Percentiles rank a stretch among this genome's conserved stretches.
These are phyloP conservation scores for Ailanthus altissimus DNA, from an alignment of 345 rosid species.

Conservation along the genomic window DNA sequence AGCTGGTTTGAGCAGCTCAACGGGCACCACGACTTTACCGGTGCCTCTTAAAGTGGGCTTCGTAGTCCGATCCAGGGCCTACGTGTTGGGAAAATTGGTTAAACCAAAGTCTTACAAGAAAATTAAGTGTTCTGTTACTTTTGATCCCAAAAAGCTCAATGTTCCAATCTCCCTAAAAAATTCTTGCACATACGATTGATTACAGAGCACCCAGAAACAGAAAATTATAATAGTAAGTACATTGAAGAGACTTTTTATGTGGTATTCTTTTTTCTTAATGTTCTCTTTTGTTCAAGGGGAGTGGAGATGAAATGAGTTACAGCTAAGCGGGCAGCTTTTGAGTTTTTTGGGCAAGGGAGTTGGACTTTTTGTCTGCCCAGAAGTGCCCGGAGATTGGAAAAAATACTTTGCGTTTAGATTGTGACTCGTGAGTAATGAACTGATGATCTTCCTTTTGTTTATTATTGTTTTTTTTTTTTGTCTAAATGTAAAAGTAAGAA, in stretches of 20 bases:
- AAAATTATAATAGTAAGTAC: background rate
- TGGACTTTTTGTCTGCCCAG: slow-evolving; percentile 35
- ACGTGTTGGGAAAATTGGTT: slow-evolving; percentile 87
- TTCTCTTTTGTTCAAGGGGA: slow-evolving; percentile 3
- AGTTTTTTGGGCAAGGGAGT: slow-evolving; percentile 17
- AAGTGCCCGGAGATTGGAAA: slow-evolving; percentile 29
- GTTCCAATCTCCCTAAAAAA: slow-evolving; percentile 63
- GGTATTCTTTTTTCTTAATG: background rate
- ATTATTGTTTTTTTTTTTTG: slow-evolving; percentile 20
- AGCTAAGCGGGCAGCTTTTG: slow-evolving; percentile 52
- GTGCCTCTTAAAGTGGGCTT: slow-evolving; percentile 63
- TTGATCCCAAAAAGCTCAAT: slow-evolving; percentile 64
- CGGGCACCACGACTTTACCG: slow-evolving; percentile 52
- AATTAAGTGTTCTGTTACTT: slow-evolving; percentile 61
- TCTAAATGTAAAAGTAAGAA: slow-evolving; percentile 19
- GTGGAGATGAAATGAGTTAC: slow-evolving; percentile 32
- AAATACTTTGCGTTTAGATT: slow-evolving; percentile 28
- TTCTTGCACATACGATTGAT: slow-evolving; percentile 62
- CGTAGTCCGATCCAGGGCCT: slow-evolving; percentile 68
- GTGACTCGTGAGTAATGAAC: slow-evolving; percentile 26
- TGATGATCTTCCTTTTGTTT: slow-evolving; percentile 12
- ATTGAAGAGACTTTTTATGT: background rate
- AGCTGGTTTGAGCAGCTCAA: slow-evolving; percentile 61
- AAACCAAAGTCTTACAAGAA: slow-evolving; percentile 74
- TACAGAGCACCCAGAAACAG: background rate